Percentiles rank a stretch among this genome's conserved stretches.
These are phyloP conservation scores for Silene vulgaris DNA, from an alignment of 179 eudicot species.

Conservation along the genomic window DNA sequence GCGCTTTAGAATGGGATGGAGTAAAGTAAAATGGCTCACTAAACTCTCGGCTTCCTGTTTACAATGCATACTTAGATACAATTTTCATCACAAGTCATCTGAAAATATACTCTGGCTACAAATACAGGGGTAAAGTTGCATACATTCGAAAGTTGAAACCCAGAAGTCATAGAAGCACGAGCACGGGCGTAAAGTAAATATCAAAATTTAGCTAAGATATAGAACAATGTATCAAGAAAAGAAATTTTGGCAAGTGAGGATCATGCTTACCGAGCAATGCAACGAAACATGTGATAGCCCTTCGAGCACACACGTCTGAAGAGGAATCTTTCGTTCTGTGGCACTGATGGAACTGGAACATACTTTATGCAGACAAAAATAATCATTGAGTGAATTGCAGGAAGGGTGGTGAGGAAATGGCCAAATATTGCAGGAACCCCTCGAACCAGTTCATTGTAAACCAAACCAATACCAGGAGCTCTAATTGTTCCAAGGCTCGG, in stretches of 20 bases:
- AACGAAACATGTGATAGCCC: conserved; percentile 93
- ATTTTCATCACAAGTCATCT: background rate
- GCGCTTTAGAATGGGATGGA: background rate
- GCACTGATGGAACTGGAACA: conserved; percentile 89
- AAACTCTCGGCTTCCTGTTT: background rate
- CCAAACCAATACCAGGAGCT: conserved; percentile 96
- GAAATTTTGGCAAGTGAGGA: background rate
- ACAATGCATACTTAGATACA: background rate
- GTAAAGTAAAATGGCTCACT: background rate
- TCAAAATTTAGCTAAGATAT: background rate
- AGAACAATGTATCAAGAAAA: background rate
- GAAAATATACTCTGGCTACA: background rate
- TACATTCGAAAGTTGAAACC: background rate
- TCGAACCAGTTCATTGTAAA: conserved; percentile 87
- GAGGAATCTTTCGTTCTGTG: conserved; percentile 88
- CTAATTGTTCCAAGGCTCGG: conserved; percentile 86
- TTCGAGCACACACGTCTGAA: conserved; percentile 92
- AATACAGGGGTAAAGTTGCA: background rate
- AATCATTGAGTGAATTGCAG: conserved; percentile 96
- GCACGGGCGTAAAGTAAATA: background rate
- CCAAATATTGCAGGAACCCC: conserved; percentile 96
- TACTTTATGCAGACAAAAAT: conserved; percentile 94
- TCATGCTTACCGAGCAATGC: conserved; percentile 75
- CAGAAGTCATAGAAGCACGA: background rate
- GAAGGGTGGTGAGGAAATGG: conserved; percentile 85